A percentile compares a stretch with the other conserved stretches of the same genome.
Evolutionary conservation across 2,329 filamentous ascomycete species (phyloP).

Genomic region (Paecilomyces variotii): DNA sequence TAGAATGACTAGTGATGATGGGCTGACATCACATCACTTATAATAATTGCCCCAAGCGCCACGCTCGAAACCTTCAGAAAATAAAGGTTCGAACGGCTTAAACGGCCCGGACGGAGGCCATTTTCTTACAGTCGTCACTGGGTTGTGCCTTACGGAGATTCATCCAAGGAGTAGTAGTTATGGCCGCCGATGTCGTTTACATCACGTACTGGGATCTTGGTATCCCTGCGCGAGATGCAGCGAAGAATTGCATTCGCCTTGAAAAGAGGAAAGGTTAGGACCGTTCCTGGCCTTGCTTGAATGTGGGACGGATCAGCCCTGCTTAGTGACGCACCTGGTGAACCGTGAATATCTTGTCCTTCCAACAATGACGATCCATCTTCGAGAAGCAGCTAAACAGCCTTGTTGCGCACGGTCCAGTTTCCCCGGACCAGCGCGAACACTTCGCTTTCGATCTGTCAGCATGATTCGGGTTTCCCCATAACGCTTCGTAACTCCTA

Average conservation of each 20-base stretch:
- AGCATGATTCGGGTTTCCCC: not conserved
- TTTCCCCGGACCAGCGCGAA: not conserved
- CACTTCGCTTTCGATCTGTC: not conserved
- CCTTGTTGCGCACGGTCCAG: not conserved
- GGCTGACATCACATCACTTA: slow-evolving; percentile 19
- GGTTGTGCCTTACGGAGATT: not conserved
- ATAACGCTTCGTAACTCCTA: not conserved
- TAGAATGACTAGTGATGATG: slow-evolving; percentile 13
- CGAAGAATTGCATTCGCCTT: not conserved
- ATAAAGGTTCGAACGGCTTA: not conserved
- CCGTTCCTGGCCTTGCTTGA: not conserved
- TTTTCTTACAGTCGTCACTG: not conserved
- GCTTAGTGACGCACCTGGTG: not conserved
- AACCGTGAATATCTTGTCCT: not conserved
- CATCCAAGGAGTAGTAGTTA: not conserved
- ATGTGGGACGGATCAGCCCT: not conserved
- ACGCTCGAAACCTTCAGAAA: not conserved
- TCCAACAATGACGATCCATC: not conserved
- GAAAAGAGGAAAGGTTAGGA: not conserved
- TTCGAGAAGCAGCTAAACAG: not conserved
- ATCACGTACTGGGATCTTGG: not conserved
- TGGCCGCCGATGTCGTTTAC: not conserved
- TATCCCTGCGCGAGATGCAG: not conserved
- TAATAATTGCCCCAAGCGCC: not conserved
- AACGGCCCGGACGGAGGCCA: not conserved